A percentile compares a stretch with the other conserved stretches of the same genome.
These are phyloP conservation scores for Diaporthe velutina DNA, from an alignment of 2,329 filamentous ascomycete genomes.

Conservation along the genomic window DNA sequence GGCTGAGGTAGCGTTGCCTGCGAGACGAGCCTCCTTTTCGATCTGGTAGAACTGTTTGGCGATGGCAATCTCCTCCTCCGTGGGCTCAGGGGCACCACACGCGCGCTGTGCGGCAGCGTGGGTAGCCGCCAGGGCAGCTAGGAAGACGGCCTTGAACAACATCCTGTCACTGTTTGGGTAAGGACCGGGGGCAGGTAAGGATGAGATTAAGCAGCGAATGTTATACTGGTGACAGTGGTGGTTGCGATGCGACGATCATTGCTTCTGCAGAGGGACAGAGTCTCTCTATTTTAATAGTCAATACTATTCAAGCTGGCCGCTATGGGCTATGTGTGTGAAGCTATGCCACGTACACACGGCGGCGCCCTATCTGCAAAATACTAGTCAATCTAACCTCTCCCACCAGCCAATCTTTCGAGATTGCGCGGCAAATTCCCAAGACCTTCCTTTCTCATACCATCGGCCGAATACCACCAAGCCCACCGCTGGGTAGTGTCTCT, in stretches of 20 bases:
- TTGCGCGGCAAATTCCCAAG: background rate
- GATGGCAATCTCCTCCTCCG: slow-evolving; percentile 43
- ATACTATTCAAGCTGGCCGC: background rate
- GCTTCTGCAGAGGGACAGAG: background rate
- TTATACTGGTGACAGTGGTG: background rate
- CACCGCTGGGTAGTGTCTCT: background rate
- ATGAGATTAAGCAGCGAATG: background rate
- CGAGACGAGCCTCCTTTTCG: slow-evolving; percentile 42
- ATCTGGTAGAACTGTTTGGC: slow-evolving; percentile 42
- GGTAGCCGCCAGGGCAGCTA: slow-evolving; percentile 23
- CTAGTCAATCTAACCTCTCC: background rate
- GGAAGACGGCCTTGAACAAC: slow-evolving; percentile 25
- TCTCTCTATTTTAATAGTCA: background rate
- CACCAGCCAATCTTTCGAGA: background rate
- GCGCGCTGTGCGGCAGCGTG: slow-evolving; percentile 23
- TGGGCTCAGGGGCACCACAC: slow-evolving; percentile 46
- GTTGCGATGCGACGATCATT: background rate
- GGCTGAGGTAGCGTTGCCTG: slow-evolving; percentile 41
- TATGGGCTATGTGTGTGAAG: background rate
- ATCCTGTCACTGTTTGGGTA: background rate
- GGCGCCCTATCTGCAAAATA: background rate
- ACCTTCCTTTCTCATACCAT: slow-evolving; percentile 26
- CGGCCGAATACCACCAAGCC: background rate
- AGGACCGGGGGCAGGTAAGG: too few relatives aligned
- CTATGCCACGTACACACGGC: background rate